These are phyloP conservation scores for Trichoderma endophyticum DNA, from an alignment of 2,329 filamentous ascomycete genomes.

Conservation along the genomic window DNA sequence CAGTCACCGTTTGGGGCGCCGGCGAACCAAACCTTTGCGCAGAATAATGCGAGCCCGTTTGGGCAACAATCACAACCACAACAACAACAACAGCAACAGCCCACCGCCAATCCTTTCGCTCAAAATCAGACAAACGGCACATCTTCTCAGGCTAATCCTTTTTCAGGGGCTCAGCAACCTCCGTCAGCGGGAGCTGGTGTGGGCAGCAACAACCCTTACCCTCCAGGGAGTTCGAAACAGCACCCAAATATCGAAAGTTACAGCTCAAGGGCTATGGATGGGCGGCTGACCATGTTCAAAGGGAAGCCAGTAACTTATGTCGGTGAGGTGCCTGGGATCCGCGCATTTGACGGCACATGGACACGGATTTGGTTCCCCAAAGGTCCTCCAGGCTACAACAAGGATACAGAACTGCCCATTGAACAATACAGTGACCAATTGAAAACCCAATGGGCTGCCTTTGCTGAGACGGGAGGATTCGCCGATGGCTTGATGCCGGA, in stretches of 20 bases:
- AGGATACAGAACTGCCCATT: constrained; percentile 58
- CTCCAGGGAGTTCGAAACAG: constrained; percentile 41
- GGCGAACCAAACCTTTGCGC: constrained; percentile 19
- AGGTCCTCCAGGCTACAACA: constrained; percentile 62
- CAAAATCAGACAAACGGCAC: constrained; percentile 25
- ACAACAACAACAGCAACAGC: constrained; percentile 6
- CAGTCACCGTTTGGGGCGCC: constrained; percentile 16
- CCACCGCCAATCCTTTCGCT: constrained; percentile 26
- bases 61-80: constrained; percentile 23
- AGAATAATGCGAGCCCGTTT: constrained; percentile 24
- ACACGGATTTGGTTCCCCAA: constrained; percentile 70
- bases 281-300: constrained; percentile 57
- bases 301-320: constrained; percentile 61
- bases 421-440: constrained; percentile 58
- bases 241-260: constrained; percentile 47
- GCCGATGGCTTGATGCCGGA: constrained; percentile 69
- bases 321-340: constrained; percentile 45
- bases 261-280: constrained; percentile 40
- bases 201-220: constrained; percentile 38
- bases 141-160: constrained; percentile 25
- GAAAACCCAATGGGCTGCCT: constrained; percentile 61
- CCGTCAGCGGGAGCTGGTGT: not conserved
- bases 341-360: constrained; percentile 52
- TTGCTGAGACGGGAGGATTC: constrained; percentile 65
- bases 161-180: constrained; percentile 23